Base-by-base conservation (phyloP, 768 basidiomycete genomes). In the Trichaptum fuscoviolaceum region DNA sequence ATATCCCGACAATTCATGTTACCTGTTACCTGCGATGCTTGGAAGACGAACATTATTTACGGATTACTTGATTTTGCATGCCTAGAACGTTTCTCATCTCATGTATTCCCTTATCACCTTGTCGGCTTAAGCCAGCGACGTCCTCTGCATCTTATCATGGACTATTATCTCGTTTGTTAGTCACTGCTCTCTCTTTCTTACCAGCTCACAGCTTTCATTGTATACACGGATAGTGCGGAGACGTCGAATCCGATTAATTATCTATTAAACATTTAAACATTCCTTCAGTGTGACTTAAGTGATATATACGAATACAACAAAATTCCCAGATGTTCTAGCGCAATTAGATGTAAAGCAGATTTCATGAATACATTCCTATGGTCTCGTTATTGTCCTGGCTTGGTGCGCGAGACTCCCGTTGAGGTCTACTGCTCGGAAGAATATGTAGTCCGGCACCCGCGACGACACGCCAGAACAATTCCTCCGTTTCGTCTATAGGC, bases 281-380 rank as follows among this genome's bases (percentile, higher is more conserved):
- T 24, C 59, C 24, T 61, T 25, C 7, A 24, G 25, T 25, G 24
- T 61, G 59, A 18, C 30, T 15, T 5, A 17, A 25, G 23, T 2
- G 2, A 61, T 61, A 61, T 25, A 61, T 24, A 61, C 12, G 24
- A 25, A 25, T 61, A 34, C 12, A 61, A 25, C n/a, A 12, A 25
- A 61, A 61, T 6, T 5, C 59, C 8, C 9, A 26, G 57, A 58
- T 61, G 30, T 24, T 20, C 23, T 9, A 61, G 10, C 3, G 12
- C 10, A 25, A 3, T 5, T 6, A 34, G 10, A 23, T 61, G 59
- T 5, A 9, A 17, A 15, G 25, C 8, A 7, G 3, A 6, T 12
- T 18, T 75, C 75, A 88, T 25, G 87, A 88, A 75, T 87, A 88
- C 87, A 88, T 87, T 30, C 83, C 81, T 36, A 80, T 69, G 70